Evolutionary conservation across 768 basidiomycete species (phyloP).

Genomic region (Tylopilus subfusipes): DNA sequence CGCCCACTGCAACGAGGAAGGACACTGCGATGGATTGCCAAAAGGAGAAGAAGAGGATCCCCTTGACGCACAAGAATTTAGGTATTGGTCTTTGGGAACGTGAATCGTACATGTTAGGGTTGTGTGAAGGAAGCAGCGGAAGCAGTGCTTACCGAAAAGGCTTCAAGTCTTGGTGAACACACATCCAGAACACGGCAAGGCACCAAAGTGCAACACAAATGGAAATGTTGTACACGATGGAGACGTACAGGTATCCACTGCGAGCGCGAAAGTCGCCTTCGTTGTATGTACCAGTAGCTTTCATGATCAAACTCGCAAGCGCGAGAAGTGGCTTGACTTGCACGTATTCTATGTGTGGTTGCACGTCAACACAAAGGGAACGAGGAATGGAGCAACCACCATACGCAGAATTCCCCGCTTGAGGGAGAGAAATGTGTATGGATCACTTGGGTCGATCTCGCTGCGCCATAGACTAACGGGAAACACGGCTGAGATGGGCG

Average conservation of each 20-base stretch:
- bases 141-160: slow-evolving; percentile 65
- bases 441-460: slow-evolving; percentile 93
- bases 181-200: slow-evolving; percentile 96
- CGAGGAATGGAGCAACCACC: slow-evolving; percentile 12
- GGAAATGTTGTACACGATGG: slow-evolving; percentile 78
- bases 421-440: slow-evolving; percentile 88
- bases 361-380: background rate
- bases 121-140: background rate
- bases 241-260: slow-evolving; percentile 91
- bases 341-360: slow-evolving; percentile 76
- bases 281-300: slow-evolving; percentile 80
- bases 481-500: slow-evolving; percentile 82
- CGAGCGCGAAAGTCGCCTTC: slow-evolving; percentile 83
- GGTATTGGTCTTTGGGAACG: slow-evolving; percentile 66
- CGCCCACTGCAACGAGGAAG: slow-evolving; percentile 78
- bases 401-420: slow-evolving; percentile 94
- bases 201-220: slow-evolving; percentile 84
- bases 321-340: slow-evolving; percentile 94
- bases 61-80: slow-evolving; percentile 98
- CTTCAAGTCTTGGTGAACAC: slow-evolving; percentile 82
- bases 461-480: slow-evolving; percentile 79
- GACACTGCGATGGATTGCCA: slow-evolving; percentile 92
- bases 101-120: background rate
- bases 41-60: slow-evolving; percentile 97
- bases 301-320: slow-evolving; percentile 77